Conservation (phyloP, 2,329 filamentous ascomycete genomes). For the Orbilia ellipsospora region DNA sequence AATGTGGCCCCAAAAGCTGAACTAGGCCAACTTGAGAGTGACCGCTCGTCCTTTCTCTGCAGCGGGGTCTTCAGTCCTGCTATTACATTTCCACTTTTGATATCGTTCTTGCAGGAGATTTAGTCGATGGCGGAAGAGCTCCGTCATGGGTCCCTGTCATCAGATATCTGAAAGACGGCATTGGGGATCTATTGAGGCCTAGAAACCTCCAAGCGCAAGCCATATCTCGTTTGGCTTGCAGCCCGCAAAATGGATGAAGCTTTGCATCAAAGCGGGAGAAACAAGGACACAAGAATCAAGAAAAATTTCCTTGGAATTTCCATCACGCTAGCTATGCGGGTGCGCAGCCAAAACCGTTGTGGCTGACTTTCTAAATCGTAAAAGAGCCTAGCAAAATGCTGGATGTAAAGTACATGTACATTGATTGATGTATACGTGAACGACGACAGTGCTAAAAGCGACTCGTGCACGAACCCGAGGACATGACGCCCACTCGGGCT, state of each 20-base stretch:
- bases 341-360: not conserved
- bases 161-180: not conserved
- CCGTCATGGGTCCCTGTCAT: slow-evolving; percentile 1
- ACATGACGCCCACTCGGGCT: no score
- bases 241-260: not conserved
- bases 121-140: not conserved
- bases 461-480: no score
- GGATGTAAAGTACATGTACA: no score
- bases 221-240: not conserved
- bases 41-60: not conserved
- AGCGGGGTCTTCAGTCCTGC: not conserved
- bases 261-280: not conserved
- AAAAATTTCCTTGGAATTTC: no score
- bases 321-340: no score
- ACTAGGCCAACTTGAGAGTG: not conserved
- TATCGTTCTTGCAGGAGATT: not conserved
- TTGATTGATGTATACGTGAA: no score
- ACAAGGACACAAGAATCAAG: no score
- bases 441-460: no score
- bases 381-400: not conserved
- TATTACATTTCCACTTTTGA: not conserved
- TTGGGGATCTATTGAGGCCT: not conserved
- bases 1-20: not conserved
- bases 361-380: not conserved
- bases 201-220: not conserved